A percentile compares a stretch with the other conserved stretches of the same genome.
Evolutionary conservation across 2,329 filamentous ascomycete species (phyloP).

Genomic region (Lasiodiplodia theobromae): DNA sequence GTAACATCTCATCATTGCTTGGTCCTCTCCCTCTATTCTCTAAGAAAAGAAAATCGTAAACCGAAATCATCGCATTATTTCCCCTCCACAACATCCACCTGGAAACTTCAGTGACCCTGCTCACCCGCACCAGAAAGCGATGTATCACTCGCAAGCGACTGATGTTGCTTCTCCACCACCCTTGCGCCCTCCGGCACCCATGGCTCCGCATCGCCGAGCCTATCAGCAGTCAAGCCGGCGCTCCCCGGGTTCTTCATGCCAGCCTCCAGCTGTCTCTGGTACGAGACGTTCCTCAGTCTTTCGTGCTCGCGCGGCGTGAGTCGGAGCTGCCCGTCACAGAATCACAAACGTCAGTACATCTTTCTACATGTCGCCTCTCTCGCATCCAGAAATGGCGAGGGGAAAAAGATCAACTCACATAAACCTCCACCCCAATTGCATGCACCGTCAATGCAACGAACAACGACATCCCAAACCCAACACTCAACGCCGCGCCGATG

Average conservation of each 20-base stretch:
- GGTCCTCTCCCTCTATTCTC: too few relatives aligned
- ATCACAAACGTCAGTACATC: neutral
- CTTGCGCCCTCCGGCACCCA: slow-evolving; percentile 33
- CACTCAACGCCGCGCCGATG: neutral
- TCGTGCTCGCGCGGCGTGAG: slow-evolving; percentile 63
- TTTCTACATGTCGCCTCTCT: too few relatives aligned
- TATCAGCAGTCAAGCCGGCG: slow-evolving; percentile 38
- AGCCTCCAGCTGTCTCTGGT: slow-evolving; percentile 62
- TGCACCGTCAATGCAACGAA: neutral
- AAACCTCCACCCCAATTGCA: slow-evolving; percentile 35
- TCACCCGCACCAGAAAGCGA: neutral
- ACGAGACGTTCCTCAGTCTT: slow-evolving; percentile 62
- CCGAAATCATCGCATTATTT: neutral
- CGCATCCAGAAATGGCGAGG: too few relatives aligned
- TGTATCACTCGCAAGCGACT: neutral
- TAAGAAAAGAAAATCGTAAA: too few relatives aligned
- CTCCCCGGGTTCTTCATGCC: slow-evolving; percentile 57
- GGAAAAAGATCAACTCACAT: slow-evolving; percentile 37
- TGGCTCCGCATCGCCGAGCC: slow-evolving; percentile 40
- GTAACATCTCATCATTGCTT: too few relatives aligned
- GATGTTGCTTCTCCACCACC: slow-evolving; percentile 20
- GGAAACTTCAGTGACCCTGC: neutral
- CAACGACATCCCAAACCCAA: neutral
- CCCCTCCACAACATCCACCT: neutral
- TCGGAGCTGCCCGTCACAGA: slow-evolving; percentile 40